Evolutionary conservation across 805 yeast species (phyloP).

Genomic region (Candida patagonica): DNA sequence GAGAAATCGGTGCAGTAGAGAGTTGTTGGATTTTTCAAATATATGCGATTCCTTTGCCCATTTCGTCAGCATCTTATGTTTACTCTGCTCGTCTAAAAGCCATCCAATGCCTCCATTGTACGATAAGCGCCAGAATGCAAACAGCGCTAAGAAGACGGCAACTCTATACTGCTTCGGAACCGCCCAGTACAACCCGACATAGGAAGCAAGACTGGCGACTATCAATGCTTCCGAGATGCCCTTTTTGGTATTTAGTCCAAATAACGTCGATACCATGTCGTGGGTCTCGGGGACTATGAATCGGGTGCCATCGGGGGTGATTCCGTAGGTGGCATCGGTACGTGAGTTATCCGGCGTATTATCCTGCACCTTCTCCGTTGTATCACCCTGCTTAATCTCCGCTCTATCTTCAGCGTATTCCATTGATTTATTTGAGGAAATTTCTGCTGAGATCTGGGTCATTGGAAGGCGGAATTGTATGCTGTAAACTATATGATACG

Average conservation of each 20-base stretch:
- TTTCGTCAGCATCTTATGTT: conserved; percentile 42
- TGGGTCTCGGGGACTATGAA: conserved; percentile 51
- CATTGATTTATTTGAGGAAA: too few species aligned
- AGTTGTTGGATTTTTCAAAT: conserved; percentile 31
- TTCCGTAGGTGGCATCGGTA: conserved; percentile 13
- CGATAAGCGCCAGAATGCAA: conserved; percentile 63
- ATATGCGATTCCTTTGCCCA: conserved; percentile 40
- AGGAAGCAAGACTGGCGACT: conserved; percentile 34
- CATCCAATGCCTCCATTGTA: conserved; percentile 78
- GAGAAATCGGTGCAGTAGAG: conserved; percentile 31
- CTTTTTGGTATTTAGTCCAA: conserved; percentile 67
- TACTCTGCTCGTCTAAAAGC: conserved; percentile 57
- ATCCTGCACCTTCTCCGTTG: too few species aligned
- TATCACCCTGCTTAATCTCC: too few species aligned
- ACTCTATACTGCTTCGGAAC: conserved; percentile 24
- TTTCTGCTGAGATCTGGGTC: too few species aligned
- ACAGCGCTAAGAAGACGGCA: conserved; percentile 42
- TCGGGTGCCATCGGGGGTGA: conserved; percentile 25
- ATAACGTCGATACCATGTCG: conserved; percentile 74
- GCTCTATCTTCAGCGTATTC: too few species aligned
- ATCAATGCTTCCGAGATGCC: conserved; percentile 58
- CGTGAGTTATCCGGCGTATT: too few species aligned
- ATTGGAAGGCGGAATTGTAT: too few species aligned
- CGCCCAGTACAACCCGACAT: conserved; percentile 22
- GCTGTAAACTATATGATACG: too few species aligned